Evolutionary conservation across 495 filamentous ascomycete species (phyloP).

Genomic region (Xylaria cubensis): DNA sequence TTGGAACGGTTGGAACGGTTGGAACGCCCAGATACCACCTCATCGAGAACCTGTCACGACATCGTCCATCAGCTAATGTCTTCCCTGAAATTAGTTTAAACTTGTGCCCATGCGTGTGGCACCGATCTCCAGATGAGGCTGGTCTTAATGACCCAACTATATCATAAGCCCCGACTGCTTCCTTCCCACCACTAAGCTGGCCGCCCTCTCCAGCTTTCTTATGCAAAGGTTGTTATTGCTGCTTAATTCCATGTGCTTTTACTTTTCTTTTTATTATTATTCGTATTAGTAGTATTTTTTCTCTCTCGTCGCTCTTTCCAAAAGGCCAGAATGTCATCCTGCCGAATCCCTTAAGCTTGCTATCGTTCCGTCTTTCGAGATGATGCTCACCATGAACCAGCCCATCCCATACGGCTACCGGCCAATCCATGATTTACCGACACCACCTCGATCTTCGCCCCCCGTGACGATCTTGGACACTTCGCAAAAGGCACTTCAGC

Average conservation of each 20-base stretch:
- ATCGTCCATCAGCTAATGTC: conserved; percentile 37
- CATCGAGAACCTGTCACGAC: conserved; percentile 34
- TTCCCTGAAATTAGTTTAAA: conserved; percentile 36
- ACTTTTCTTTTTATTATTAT: conserved; percentile 21
- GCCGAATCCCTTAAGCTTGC: conserved; percentile 36
- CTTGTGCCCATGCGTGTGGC: conserved; percentile 41
- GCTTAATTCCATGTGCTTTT: conserved; percentile 39
- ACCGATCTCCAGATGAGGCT: conserved; percentile 53
- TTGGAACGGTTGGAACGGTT: conserved; percentile 43
- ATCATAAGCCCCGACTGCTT: conserved; percentile 59
- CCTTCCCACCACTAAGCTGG: conserved; percentile 56
- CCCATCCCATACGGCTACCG: conserved; percentile 69
- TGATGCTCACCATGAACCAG: conserved; percentile 74
- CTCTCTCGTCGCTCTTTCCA: conserved; percentile 24
- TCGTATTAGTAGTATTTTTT: conserved; percentile 5
- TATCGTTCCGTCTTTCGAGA: conserved; percentile 42
- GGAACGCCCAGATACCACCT: conserved; percentile 45
- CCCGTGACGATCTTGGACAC: conserved; percentile 58
- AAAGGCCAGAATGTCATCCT: conserved; percentile 34
- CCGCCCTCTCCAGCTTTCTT: conserved; percentile 59
- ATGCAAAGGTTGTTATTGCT: conserved; percentile 59
- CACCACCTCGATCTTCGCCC: conserved; percentile 68
- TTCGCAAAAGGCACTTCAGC: conserved; percentile 50
- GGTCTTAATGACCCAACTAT: conserved; percentile 55
- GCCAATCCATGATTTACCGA: conserved; percentile 73